phyloP scores from a whole-genome alignment of 441 rosid species.

The Pelargonium fulgidum region DNA sequence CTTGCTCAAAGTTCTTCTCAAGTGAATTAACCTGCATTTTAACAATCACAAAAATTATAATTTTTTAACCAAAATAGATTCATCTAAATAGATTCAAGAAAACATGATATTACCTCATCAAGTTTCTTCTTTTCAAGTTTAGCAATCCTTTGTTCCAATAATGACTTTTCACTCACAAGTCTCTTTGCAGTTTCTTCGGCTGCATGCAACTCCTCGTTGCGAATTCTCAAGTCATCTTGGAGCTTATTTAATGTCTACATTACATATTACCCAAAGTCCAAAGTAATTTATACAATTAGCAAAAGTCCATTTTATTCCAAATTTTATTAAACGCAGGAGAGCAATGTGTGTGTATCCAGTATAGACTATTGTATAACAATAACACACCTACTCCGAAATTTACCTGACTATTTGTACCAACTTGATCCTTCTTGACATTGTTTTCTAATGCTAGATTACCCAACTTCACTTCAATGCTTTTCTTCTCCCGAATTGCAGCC shows the following conservation, averaged over 20 bases:
- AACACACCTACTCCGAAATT: neutral
- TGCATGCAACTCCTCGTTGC: conserved; percentile 46
- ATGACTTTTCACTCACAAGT: conserved; percentile 47
- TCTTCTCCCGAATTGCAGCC: conserved; percentile 58
- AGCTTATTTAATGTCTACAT: conserved; percentile 49
- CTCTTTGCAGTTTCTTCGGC: conserved; percentile 48
- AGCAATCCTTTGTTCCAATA: conserved; percentile 53
- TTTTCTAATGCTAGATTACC: conserved; percentile 36
- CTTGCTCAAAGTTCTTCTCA: conserved; percentile 58
- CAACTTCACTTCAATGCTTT: conserved; percentile 50
- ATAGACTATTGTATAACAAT: neutral
- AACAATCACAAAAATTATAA: neutral
- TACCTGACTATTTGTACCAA: conserved; percentile 53
- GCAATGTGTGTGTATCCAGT: too few relatives aligned
- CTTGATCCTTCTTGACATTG: conserved; percentile 36
- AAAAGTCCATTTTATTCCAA: neutral
- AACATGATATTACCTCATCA: conserved; percentile 53
- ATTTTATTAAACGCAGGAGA: too few relatives aligned
- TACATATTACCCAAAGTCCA: conserved; percentile 19
- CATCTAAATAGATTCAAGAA: neutral
- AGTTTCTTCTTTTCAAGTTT: conserved; percentile 54
- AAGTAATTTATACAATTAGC: conserved; percentile 11
- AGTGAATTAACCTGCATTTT: conserved; percentile 46
- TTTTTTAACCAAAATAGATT: neutral
- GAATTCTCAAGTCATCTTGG: conserved; percentile 58